These are phyloP conservation scores for Babjeviella inositovora DNA, from an alignment of 805 yeast species.

Conservation along the genomic window DNA sequence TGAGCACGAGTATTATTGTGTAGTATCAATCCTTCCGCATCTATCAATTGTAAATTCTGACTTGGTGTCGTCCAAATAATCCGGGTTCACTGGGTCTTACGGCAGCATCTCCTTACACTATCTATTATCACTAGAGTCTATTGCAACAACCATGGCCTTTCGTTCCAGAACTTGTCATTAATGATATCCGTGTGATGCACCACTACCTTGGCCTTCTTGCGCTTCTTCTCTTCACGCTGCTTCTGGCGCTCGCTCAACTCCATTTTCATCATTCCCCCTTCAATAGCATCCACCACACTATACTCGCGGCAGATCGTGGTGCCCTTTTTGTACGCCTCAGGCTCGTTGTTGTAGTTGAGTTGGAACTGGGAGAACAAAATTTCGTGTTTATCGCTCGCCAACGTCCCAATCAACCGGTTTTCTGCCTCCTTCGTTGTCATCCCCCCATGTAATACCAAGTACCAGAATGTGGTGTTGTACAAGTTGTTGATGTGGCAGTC, in stretches of 20 bases:
- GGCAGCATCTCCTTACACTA: no score
- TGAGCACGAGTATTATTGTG: no score
- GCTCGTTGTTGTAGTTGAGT: conserved; percentile 83
- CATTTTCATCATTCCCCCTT: conserved; percentile 2
- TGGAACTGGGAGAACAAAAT: conserved; percentile 63
- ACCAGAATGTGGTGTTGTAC: conserved; percentile 91
- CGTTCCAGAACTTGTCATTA: conserved; percentile 45
- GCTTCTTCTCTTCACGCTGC: conserved; percentile 28
- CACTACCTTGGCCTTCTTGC: conserved; percentile 27
- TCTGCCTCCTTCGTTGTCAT: conserved; percentile 74
- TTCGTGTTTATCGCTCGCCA: conserved; percentile 79
- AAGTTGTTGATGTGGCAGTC: conserved; percentile 93
- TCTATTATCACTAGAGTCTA: no score
- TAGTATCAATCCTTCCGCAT: no score
- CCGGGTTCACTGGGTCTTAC: no score
- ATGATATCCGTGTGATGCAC: conserved; percentile 45
- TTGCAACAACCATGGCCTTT: conserved; percentile 20
- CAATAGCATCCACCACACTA: conserved; percentile 5
- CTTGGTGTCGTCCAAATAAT: no score
- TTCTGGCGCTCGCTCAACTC: conserved; percentile 23
- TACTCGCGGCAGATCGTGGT: conserved; percentile 39
- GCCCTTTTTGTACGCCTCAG: conserved; percentile 81
- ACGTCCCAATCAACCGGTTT: conserved; percentile 54
- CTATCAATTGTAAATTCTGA: no score
- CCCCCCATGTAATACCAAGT: conserved; percentile 53